phyloP scores from a whole-genome alignment of 2,329 filamentous ascomycete species.

The Fusarium napiforme region DNA sequence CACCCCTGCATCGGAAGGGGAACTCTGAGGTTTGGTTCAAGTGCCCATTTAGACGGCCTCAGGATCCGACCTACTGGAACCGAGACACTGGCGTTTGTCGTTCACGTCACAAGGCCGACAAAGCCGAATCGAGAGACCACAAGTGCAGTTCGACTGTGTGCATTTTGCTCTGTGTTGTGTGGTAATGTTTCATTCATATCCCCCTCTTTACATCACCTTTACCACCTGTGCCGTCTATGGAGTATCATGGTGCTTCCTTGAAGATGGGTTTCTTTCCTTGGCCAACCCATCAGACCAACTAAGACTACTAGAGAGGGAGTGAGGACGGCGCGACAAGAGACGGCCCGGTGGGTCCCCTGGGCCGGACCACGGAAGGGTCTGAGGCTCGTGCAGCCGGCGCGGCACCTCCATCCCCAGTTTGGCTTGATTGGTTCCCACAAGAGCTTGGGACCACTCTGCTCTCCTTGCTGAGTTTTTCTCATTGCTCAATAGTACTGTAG shows the following conservation, averaged over 20 bases:
- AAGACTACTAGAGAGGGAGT: background rate
- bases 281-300: background rate
- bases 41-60: background rate
- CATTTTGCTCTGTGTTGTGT: background rate
- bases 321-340: background rate
- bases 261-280: background rate
- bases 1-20: background rate
- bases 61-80: slow-evolving; percentile 24
- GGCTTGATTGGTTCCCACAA: slow-evolving; percentile 7
- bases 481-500: background rate
- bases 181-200: background rate
- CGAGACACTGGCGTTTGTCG: slow-evolving; percentile 28
- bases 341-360: slow-evolving; percentile 3
- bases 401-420: background rate
- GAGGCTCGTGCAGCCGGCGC: slow-evolving; percentile 15
- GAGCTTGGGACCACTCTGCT: slow-evolving; percentile 17
- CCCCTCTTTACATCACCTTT: background rate
- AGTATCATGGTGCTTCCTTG: background rate
- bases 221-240: background rate
- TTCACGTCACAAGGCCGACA: slow-evolving; percentile 14
- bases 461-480: background rate
- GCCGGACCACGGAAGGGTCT: slow-evolving; percentile 17
- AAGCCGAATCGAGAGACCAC: slow-evolving; percentile 1
- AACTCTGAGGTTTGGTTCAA: background rate
- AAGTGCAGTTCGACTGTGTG: slow-evolving; percentile 1